Percentiles rank a stretch among this genome's conserved stretches.
These are phyloP conservation scores for Gardenia jasminoides DNA, from an alignment of 257 asterid species.

Conservation along the genomic window DNA sequence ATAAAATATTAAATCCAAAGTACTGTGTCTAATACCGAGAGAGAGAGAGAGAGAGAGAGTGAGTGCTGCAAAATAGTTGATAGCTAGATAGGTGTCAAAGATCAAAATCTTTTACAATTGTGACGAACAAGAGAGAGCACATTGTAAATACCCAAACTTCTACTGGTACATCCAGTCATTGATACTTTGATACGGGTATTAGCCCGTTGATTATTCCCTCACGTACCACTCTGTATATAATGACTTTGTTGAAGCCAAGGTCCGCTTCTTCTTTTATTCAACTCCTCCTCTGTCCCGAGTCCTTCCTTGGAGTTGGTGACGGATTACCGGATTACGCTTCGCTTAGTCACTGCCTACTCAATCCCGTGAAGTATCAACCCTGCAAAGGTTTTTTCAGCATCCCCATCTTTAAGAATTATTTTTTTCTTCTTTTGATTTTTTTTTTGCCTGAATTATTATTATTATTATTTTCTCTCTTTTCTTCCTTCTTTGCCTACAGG, in stretches of 20 bases:
- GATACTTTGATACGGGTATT: constrained; percentile 24
- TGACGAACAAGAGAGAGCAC: no score
- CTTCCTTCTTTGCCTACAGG: no score
- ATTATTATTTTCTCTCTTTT: no score
- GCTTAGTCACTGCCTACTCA: constrained; percentile 15
- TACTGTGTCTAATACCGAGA: no score
- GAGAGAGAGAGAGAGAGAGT: no score
- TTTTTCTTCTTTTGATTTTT: background rate
- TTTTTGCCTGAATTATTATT: no score
- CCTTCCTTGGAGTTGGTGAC: no score
- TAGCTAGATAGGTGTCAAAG: no score
- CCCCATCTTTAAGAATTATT: background rate
- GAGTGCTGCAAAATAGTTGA: no score
- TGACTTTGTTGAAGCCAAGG: constrained; percentile 12
- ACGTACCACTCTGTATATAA: constrained; percentile 30
- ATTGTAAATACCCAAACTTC: background rate
- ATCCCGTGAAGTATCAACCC: background rate
- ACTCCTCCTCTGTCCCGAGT: background rate
- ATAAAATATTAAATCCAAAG: no score
- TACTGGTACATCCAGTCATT: constrained; percentile 29
- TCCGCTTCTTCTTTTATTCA: constrained; percentile 17
- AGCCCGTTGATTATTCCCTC: constrained; percentile 30
- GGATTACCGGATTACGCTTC: background rate
- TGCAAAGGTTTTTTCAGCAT: background rate
- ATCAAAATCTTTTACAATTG: no score